Conservation (phyloP, 139 green algal species). For the Tetraselmis striata region DNA sequence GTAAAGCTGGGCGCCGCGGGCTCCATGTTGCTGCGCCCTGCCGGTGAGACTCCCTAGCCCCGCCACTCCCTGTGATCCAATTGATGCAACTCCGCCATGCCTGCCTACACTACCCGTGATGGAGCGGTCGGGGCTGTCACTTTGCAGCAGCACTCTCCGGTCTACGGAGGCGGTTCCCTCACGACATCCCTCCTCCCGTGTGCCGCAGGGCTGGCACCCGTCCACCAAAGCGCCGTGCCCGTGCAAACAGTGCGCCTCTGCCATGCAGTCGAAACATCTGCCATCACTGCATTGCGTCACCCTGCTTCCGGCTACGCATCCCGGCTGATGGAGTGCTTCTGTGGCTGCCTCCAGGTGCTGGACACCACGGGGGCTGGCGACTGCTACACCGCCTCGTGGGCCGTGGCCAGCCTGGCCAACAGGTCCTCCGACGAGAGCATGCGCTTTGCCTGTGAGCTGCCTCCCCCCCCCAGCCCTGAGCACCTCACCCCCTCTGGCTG, state of each 20-base stretch:
- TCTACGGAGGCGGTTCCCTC: no score
- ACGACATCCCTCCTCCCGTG: background rate
- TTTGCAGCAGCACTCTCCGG: no score
- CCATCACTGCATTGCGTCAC: no score
- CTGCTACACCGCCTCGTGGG: constrained; percentile 86
- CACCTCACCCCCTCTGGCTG: background rate
- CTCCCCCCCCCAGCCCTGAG: background rate
- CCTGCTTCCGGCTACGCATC: no score
- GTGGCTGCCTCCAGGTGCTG: background rate
- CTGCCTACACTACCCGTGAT: no score
- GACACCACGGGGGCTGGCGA: constrained; percentile 67
- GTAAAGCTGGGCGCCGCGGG: constrained; percentile 78
- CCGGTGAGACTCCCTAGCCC: background rate
- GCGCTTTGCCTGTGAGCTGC: constrained; percentile 56
- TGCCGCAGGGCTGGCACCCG: background rate
- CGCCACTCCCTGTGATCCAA: background rate
- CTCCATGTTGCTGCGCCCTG: constrained; percentile 50
- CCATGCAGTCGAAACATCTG: no score
- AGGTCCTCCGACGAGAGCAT: constrained; percentile 43
- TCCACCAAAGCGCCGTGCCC: background rate
- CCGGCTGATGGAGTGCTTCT: no score
- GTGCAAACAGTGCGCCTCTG: background rate
- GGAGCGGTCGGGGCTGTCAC: no score
- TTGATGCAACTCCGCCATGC: no score
- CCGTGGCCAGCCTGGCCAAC: constrained; percentile 69